These are phyloP conservation scores for Hypoxylon sp. DNA, from an alignment of 2,329 filamentous ascomycete species.

Conservation along the genomic window DNA sequence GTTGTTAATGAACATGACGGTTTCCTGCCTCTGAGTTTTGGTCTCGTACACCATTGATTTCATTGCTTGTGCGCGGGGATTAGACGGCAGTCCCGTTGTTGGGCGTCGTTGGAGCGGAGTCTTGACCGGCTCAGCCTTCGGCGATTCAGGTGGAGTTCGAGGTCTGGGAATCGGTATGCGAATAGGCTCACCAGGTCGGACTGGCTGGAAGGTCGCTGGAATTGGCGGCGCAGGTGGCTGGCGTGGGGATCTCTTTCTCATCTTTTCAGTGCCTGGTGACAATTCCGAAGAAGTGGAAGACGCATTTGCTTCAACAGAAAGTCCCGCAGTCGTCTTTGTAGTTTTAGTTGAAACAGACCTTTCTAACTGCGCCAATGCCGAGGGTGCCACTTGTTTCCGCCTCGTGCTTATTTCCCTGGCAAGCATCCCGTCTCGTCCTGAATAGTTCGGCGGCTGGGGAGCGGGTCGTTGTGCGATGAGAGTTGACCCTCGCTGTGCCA, in stretches of 20 bases:
- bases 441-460: conserved; percentile 56
- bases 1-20: conserved; percentile 70
- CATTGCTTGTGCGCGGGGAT: conserved; percentile 61
- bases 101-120: conserved; percentile 62
- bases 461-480: conserved; percentile 57
- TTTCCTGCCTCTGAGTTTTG: conserved; percentile 58
- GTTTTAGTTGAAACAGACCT: conserved; percentile 50
- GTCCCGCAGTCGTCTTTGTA: conserved; percentile 41
- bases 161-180: conserved; percentile 56
- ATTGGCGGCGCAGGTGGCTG: conserved; percentile 49
- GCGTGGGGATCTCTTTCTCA: conserved; percentile 68
- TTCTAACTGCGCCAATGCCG: conserved; percentile 43
- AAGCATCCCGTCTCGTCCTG: conserved; percentile 53
- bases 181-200: conserved; percentile 52
- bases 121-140: conserved; percentile 54
- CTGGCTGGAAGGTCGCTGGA: conserved; percentile 47
- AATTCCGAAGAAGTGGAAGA: conserved; percentile 64
- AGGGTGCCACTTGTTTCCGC: conserved; percentile 58
- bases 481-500: conserved; percentile 51
- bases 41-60: conserved; percentile 52
- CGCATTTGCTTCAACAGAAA: conserved; percentile 56
- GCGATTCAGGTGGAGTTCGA: conserved; percentile 52
- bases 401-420: conserved; percentile 57
- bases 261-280: conserved; percentile 66
- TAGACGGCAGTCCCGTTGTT: conserved; percentile 64